These are phyloP conservation scores for Termitomyces sp. DNA, from an alignment of 768 basidiomycete genomes.

Conservation along the genomic window DNA sequence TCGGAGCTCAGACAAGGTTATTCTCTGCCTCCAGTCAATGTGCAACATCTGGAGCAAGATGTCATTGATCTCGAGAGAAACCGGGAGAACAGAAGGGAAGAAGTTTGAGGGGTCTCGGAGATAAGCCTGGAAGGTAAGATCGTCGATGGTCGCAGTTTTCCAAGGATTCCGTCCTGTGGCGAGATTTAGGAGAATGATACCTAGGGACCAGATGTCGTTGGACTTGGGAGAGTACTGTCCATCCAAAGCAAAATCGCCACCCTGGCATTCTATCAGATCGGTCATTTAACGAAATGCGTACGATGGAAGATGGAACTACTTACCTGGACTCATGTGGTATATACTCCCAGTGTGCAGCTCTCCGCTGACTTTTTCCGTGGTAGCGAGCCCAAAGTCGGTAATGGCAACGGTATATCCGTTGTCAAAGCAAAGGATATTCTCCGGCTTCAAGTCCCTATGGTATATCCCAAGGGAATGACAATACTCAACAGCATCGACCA, in stretches of 20 bases:
- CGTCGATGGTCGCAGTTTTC: constrained; percentile 78
- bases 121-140: constrained; percentile 89
- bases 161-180: constrained; percentile 94
- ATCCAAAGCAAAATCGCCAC: constrained; percentile 56
- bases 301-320: constrained; percentile 8
- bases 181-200: constrained; percentile 94
- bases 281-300: background rate
- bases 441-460: constrained; percentile 96
- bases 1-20: constrained; percentile 51
- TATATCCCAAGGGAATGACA: constrained; percentile 90
- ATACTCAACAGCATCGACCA: constrained; percentile 90
- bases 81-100: constrained; percentile 80
- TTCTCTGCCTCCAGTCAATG: constrained; percentile 56
- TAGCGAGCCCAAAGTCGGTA: constrained; percentile 94
- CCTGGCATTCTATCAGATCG: constrained; percentile 75
- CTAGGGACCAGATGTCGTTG: constrained; percentile 96
- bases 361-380: constrained; percentile 75
- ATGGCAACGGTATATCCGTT: constrained; percentile 73
- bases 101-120: constrained; percentile 70
- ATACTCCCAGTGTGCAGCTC: constrained; percentile 96
- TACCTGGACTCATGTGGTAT: constrained; percentile 98
- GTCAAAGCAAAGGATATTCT: constrained; percentile 87
- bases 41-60: constrained; percentile 71
- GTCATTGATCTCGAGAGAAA: constrained; percentile 67
- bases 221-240: constrained; percentile 77